Base-by-base conservation (phyloP, 2,329 filamentous ascomycete species). In the Sclerotinia spermophila region DNA sequence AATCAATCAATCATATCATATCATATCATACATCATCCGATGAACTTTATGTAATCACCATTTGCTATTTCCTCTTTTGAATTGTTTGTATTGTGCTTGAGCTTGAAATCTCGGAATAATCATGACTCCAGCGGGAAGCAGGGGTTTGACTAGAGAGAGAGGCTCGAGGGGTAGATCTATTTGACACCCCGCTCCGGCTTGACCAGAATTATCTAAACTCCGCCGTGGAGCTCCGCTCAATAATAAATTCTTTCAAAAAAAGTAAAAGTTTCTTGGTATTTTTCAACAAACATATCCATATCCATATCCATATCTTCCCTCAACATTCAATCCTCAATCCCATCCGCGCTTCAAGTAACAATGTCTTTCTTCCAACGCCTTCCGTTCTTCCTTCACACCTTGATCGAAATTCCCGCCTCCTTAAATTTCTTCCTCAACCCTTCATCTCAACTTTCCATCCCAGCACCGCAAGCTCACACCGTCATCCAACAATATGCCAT, bases 401-500 rank as follows among this genome's bases (percentile, higher is more conserved):
- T 80, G 55, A 73, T 80, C 68, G 81, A 82, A 72, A 62, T 76
- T 8, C 80, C 80, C 3, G 81, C 81, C 21, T 77, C 77, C 8
- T 61, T 81, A 2, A 79, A 78, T 70, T 82, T 82, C 76, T 77
- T 79, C 73, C 64, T 81, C 68, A 73, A 75, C 33, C 81, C 81
- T 11, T 76, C 78, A 19, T 66, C 75, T 35, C 77, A 78, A 56
- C 77, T 82, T 24, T 70, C 75, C 4, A 55, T 66, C 6, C 73
- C 79, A 51, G 78, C 79, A 48, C 78, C 79, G 15, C 75, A 79
- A 72, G 79, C 81, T 15, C 77, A 81, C 55, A 74, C 79, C 35
- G 65, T 78, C 38, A 78, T 82, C 64, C 74, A 76, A 44, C 81
- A 82, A 75, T 82, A 82, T 71, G 80, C 80, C n/a, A 71, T 80